Base-by-base conservation (phyloP, 2,329 filamentous ascomycete species). In the Colletotrichum sojae region DNA sequence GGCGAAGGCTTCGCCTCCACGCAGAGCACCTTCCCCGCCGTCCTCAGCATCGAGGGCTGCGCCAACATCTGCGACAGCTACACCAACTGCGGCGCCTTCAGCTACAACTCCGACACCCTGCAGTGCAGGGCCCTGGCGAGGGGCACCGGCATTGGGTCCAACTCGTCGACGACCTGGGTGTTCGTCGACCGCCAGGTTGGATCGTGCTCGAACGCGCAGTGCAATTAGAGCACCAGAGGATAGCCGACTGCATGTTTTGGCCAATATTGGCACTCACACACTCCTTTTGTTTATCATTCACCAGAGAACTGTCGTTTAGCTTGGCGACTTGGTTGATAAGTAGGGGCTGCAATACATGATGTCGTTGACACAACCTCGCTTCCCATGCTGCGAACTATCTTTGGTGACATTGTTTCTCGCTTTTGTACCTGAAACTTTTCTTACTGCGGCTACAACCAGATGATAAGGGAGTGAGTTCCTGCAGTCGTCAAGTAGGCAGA, bases 341-440 rank as follows among this genome's bases (percentile, higher is more conserved):
- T 58, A 46, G 43, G 55, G 20, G 45, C 55, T 58, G 40, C 40
- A 58, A 58, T 58, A 58, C 22, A 58, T 58, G 55, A 15, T n/a
- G 22, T 58, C 55, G 40, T 46, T 58, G 22, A 31, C 20, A 18
- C n/a, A 58, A 31, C 9, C 27, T 9, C 22, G 13, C 27, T 12
- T 31, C 10, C 16, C 40, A 16, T 4, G 9, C 16, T n/a, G 40
- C 31, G 55, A 58, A 43, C 13, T 43, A 16, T 43, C 9, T 43
- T 43, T 4, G 16, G 40, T 43, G 40, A 16, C 2, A 43, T 43
- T 5, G 2, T 43, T 6, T 3, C 40, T 43, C 5, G 40, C 13
- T 43, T 6, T 4, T 2, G 12, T 16, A 9, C 9, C 6, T 31
- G 2, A 10, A 31, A 8, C 6, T 9, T 31, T 8, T 8, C 27